These are phyloP conservation scores for Cardamine occulta DNA, from an alignment of 345 rosid genomes.

Conservation along the genomic window DNA sequence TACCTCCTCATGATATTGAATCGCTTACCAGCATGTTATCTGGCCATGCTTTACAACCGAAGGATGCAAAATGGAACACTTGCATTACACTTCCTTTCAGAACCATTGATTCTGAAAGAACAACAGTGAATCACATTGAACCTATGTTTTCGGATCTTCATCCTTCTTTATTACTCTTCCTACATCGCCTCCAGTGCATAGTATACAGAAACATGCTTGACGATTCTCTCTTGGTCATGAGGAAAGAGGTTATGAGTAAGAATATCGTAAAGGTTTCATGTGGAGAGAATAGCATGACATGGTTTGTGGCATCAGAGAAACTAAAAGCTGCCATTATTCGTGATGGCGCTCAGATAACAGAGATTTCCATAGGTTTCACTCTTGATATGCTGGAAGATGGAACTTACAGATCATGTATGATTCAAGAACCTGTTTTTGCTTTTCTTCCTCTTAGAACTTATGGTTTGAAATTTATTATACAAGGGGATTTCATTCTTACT, in stretches of 20 bases:
- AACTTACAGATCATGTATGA: conserved; percentile 60
- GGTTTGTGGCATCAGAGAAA: conserved; percentile 84
- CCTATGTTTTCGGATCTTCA: conserved; percentile 90
- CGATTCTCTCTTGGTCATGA: conserved; percentile 69
- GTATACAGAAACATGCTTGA: conserved; percentile 68
- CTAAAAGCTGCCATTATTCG: conserved; percentile 59
- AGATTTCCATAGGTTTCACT: conserved; percentile 81
- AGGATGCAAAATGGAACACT: conserved; percentile 70
- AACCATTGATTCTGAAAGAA: conserved; percentile 59
- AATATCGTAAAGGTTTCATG: conserved; percentile 75
- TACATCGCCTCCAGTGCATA: conserved; percentile 81
- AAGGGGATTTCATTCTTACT: conserved; percentile 97
- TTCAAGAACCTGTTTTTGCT: conserved; percentile 86
- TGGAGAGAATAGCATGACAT: conserved; percentile 77
- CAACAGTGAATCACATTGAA: conserved; percentile 54
- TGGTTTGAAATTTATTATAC: conserved; percentile 91
- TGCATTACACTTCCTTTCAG: conserved; percentile 90
- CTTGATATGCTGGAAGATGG: conserved; percentile 68
- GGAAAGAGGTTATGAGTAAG: conserved; percentile 68
- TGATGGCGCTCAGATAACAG: conserved; percentile 68
- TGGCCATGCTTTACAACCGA: conserved; percentile 45
- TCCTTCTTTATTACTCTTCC: conserved; percentile 87
- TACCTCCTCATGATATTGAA: conserved; percentile 73
- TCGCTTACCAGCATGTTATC: conserved; percentile 55
- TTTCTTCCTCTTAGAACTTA: conserved; percentile 95